Conservation (phyloP, 495 filamentous ascomycete species). For the Penicillium pulvis region DNA sequence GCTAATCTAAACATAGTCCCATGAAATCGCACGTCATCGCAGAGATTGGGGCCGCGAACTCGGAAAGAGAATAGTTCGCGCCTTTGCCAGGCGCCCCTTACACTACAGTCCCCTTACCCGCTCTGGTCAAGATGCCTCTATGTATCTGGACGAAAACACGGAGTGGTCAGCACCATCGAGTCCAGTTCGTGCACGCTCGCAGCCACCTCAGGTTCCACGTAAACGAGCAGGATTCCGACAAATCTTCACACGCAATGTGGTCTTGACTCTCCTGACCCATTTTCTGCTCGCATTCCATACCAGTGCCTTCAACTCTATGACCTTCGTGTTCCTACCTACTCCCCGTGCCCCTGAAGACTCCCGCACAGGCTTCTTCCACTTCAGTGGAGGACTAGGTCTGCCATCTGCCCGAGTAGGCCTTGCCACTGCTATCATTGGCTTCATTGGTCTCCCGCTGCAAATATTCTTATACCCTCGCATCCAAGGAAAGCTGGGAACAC, state of each 20-base stretch:
- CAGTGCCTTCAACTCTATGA: slow-evolving; percentile 73
- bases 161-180: slow-evolving; percentile 33
- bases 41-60: slow-evolving; percentile 54
- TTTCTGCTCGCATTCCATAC: slow-evolving; percentile 73
- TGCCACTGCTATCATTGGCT: slow-evolving; percentile 68
- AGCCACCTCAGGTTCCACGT: slow-evolving; percentile 14
- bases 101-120: slow-evolving; percentile 35
- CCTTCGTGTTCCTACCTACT: slow-evolving; percentile 70
- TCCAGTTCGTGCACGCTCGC: slow-evolving; percentile 23
- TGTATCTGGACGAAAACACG: slow-evolving; percentile 35
- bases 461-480: slow-evolving; percentile 69
- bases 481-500: slow-evolving; percentile 61
- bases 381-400: slow-evolving; percentile 72
- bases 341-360: slow-evolving; percentile 54
- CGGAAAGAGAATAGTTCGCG: slow-evolving; percentile 42
- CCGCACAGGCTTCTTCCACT: slow-evolving; percentile 58
- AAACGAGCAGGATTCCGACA: slow-evolving; percentile 53
- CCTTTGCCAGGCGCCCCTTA: slow-evolving; percentile 30
- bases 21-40: slow-evolving; percentile 46
- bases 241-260: slow-evolving; percentile 65
- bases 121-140: slow-evolving; percentile 31
- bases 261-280: slow-evolving; percentile 63
- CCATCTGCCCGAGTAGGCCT: slow-evolving; percentile 67
- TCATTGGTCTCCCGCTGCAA: slow-evolving; percentile 69
- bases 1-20: slow-evolving; percentile 42